Evolutionary conservation across 2,329 filamentous ascomycete species (phyloP), one percentile per base, ranked within the genome.

Genomic region (Stagonosporopsis rhizophila): DNA sequence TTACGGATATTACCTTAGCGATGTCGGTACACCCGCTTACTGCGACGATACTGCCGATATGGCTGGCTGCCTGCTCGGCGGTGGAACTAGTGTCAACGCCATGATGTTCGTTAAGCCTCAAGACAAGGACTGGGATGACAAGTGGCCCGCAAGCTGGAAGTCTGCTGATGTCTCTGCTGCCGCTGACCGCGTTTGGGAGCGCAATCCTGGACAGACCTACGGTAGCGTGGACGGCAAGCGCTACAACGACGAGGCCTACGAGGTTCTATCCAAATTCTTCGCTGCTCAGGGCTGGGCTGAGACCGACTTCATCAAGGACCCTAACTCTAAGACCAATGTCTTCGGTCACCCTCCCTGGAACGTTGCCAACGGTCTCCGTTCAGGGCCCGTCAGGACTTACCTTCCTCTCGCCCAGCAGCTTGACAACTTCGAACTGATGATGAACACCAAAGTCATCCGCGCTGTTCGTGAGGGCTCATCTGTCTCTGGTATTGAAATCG

Each of bases 71-170:
- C 78, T 90, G 27, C 81, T 90, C 1, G 88, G 88, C 37, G 88
- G 88, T 42, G 84, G 85, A 3, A 87, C 85, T 1, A 82, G 85
- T 17, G 79, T 90, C 67, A 90, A 90, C 64, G 83, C 86, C 37
- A 86, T 84, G 51, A 75, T 73, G 68, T 72, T 66, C 28, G 72
- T 75, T 46, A 69, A 56, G 48, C 73, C 73, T 15, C 68, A 72
- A 20, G 63, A 70, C 20, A 58, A 62, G 6, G 89, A 92, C 70
- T 92, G 89, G 77, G 85, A 91, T 68, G 83, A 85, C 69, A 89
- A 89, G 71, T 92, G 89, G 79, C 89, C 89, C 1, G 61, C 77
- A 2, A 89, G 88, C 41, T 92, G 89, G 89, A 87, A 89, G 72
- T 82, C 84, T 40, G 69, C 77, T 12, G 87, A 91, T 65, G 83